phyloP scores from a whole-genome alignment of 2,329 filamentous ascomycete species.

The Diaporthe sp. region DNA sequence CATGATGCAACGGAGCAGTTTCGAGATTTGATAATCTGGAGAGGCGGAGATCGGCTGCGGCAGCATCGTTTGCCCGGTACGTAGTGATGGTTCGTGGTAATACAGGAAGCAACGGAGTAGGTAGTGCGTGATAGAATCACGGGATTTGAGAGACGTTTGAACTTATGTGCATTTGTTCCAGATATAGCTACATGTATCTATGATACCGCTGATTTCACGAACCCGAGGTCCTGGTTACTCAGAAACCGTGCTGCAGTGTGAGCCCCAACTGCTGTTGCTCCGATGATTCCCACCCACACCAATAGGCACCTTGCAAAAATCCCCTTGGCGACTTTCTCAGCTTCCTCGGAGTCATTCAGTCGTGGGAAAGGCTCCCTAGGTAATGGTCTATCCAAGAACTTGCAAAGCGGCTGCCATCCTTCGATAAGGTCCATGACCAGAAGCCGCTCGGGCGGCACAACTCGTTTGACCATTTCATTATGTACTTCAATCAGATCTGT shows the following conservation, averaged over 20 bases:
- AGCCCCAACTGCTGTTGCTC: background rate
- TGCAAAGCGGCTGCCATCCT: constrained; percentile 29
- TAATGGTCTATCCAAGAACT: constrained; percentile 19
- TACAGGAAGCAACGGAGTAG: background rate
- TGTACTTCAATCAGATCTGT: constrained; percentile 27
- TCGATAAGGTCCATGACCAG: constrained; percentile 24
- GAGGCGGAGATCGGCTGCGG: no score
- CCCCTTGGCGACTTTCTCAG: background rate
- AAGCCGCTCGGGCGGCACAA: constrained; percentile 21
- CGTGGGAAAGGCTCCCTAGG: constrained; percentile 22
- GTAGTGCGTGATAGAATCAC: background rate
- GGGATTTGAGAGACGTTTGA: background rate
- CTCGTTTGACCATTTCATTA: constrained; percentile 15
- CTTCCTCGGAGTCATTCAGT: constrained; percentile 12
- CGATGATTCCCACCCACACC: constrained; percentile 7
- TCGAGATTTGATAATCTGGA: no score
- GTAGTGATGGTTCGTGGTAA: no score
- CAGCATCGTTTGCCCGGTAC: no score
- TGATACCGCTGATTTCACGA: background rate
- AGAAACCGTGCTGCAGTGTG: background rate
- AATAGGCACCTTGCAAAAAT: background rate
- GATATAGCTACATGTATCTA: background rate
- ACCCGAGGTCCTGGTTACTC: background rate
- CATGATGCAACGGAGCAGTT: no score
- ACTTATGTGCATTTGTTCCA: background rate